Evolutionary conservation across 345 rosid species (phyloP).

Genomic region (Gossypium sturtianum): DNA sequence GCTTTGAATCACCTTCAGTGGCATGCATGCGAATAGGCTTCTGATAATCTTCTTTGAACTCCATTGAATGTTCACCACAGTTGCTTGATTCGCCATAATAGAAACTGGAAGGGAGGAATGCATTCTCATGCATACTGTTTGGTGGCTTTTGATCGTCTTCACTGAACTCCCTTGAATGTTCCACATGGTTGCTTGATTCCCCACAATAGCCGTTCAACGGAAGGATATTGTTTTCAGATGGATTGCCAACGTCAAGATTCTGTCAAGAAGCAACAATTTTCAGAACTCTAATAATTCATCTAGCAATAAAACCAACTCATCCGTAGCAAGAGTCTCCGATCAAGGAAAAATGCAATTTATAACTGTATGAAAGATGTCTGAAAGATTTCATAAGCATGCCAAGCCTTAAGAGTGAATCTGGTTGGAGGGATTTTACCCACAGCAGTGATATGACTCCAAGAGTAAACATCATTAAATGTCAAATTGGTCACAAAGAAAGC

Average conservation of each 20-base stretch:
- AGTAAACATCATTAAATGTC: too few relatives aligned
- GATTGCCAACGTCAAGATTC: not conserved
- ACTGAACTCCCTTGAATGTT: slow-evolving; percentile 26
- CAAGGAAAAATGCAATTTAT: not conserved
- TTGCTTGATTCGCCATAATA: slow-evolving; percentile 55
- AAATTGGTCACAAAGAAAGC: too few relatives aligned
- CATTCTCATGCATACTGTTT: slow-evolving; percentile 32
- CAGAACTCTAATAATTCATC: not conserved
- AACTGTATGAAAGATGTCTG: not conserved
- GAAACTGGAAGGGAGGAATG: slow-evolving; percentile 36
- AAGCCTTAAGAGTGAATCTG: not conserved
- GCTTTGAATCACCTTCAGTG: slow-evolving; percentile 19
- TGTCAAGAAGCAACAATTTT: not conserved
- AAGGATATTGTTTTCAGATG: not conserved
- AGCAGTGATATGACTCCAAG: not conserved
- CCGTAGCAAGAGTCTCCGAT: not conserved
- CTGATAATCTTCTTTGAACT: slow-evolving; percentile 38
- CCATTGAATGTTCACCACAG: slow-evolving; percentile 31
- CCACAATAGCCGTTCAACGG: not conserved
- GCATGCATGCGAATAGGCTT: slow-evolving; percentile 36
- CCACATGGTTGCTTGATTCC: slow-evolving; percentile 32
- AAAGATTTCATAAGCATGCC: not conserved
- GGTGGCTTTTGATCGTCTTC: slow-evolving; percentile 48
- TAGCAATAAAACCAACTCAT: not conserved
- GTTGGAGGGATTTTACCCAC: not conserved